These are phyloP conservation scores for Leptographium wingfieldii DNA, from an alignment of 2,329 filamentous ascomycete genomes.

Conservation along the genomic window DNA sequence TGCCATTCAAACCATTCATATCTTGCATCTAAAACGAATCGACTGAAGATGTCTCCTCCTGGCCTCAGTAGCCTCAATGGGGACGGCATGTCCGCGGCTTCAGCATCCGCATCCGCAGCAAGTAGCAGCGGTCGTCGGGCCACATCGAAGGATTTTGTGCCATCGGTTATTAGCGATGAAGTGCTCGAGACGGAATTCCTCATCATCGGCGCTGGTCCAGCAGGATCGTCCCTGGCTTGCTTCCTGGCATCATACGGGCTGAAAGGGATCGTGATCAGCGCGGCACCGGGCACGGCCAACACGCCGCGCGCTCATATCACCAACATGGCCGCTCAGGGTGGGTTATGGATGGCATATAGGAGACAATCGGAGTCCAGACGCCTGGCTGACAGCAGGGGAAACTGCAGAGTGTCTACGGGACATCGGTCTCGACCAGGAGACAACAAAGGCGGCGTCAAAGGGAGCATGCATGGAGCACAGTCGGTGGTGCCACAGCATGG, in stretches of 20 bases:
- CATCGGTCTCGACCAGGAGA: constrained; percentile 33
- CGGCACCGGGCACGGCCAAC: constrained; percentile 35
- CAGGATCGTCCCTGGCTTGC: constrained; percentile 40
- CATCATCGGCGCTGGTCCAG: constrained; percentile 39
- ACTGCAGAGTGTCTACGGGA: constrained; percentile 36
- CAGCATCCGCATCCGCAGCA: no score
- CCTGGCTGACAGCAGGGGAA: neutral
- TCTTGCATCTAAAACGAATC: no score
- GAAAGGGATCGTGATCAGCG: constrained; percentile 39
- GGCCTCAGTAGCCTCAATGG: no score
- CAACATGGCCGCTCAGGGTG: constrained; percentile 41
- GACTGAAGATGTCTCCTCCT: no score
- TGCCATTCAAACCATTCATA: no score
- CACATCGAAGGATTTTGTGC: no score
- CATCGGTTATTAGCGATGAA: neutral
- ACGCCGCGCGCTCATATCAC: constrained; percentile 49
- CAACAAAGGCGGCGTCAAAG: constrained; percentile 22
- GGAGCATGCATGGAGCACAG: constrained; percentile 34
- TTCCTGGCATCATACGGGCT: constrained; percentile 39
- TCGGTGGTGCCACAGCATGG: constrained; percentile 39
- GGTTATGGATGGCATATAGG: neutral
- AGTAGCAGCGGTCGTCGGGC: no score
- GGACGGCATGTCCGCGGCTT: no score
- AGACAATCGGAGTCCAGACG: neutral
- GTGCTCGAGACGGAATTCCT: constrained; percentile 30